phyloP scores from a whole-genome alignment of 495 filamentous ascomycete species.

The Thozetella sp. region DNA sequence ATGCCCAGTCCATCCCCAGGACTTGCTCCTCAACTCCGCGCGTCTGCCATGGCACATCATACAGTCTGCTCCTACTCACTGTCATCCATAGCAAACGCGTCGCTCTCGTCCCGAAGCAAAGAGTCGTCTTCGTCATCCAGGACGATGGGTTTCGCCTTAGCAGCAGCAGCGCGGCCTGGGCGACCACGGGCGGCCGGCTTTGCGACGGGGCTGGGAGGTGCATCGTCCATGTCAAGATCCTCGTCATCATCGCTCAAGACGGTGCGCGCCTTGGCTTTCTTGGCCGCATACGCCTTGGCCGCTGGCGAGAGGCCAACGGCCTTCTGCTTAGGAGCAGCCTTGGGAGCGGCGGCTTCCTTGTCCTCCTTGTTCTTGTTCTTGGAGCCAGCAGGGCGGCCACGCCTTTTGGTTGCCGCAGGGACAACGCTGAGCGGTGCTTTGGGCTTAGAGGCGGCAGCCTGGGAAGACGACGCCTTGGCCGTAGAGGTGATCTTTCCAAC shows the following conservation, averaged over 20 bases:
- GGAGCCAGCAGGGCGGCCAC: slow-evolving; percentile 48
- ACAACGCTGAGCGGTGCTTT: slow-evolving; percentile 34
- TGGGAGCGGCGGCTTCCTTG: slow-evolving; percentile 15
- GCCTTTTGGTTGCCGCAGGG: slow-evolving; percentile 49
- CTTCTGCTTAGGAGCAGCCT: slow-evolving; percentile 36
- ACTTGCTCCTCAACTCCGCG: no score
- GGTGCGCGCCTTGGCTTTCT: slow-evolving; percentile 59
- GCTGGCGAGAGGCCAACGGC: slow-evolving; percentile 65
- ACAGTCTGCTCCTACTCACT: slow-evolving; percentile 14
- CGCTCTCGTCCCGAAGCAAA: slow-evolving; percentile 26
- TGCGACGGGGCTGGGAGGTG: slow-evolving; percentile 37
- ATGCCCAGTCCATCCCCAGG: not conserved
- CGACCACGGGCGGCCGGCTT: slow-evolving; percentile 38
- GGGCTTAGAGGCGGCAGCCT: slow-evolving; percentile 34
- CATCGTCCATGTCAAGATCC: slow-evolving; percentile 31
- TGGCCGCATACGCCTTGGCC: slow-evolving; percentile 81
- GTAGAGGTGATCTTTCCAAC: slow-evolving; percentile 39
- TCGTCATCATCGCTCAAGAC: slow-evolving; percentile 42
- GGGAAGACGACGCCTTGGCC: slow-evolving; percentile 27
- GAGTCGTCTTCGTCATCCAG: slow-evolving; percentile 46
- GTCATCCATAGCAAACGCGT: slow-evolving; percentile 33
- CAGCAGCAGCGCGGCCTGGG: slow-evolving; percentile 46
- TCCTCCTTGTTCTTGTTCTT: slow-evolving; percentile 44
- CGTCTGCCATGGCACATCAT: slow-evolving; percentile 23
- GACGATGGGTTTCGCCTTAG: slow-evolving; percentile 38